These are phyloP conservation scores for Salix dunnii DNA, from an alignment of 345 rosid species.

Conservation along the genomic window DNA sequence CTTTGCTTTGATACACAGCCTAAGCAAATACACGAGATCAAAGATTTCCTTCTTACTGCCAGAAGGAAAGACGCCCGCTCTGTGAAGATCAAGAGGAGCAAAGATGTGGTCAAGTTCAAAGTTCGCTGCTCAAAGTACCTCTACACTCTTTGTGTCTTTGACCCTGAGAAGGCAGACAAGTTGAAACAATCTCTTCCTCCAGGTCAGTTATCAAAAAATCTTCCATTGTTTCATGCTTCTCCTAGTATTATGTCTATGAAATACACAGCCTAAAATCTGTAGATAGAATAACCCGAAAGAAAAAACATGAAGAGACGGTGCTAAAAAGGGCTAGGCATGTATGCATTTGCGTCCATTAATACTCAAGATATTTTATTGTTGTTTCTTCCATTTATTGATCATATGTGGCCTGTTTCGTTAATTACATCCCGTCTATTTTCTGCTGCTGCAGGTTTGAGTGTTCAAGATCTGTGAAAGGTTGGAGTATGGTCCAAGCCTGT, in stretches of 20 bases:
- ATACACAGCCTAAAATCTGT: not conserved
- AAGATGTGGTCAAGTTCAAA: constrained; percentile 81
- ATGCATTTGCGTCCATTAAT: not conserved
- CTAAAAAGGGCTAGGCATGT: not conserved
- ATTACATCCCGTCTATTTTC: not conserved
- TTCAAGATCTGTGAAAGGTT: constrained; percentile 55
- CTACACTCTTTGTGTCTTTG: constrained; percentile 83
- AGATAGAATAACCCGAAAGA: not conserved
- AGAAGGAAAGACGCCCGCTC: constrained; percentile 93
- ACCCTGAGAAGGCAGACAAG: constrained; percentile 88
- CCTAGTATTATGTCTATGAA: not conserved
- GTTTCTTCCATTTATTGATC: not conserved
- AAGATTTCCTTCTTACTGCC: constrained; percentile 93
- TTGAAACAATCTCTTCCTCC: constrained; percentile 97
- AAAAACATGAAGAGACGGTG: not conserved
- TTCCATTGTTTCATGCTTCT: not conserved
- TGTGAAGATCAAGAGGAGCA: constrained; percentile 86
- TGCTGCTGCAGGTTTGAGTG: constrained; percentile 64
- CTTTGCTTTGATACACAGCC: constrained; percentile 43
- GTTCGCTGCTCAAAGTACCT: constrained; percentile 89
- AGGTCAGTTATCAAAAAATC: constrained; percentile 35
- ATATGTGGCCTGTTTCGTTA: not conserved
- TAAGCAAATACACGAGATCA: constrained; percentile 90
- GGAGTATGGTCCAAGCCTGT: not conserved
- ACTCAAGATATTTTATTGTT: not conserved